A percentile compares a stretch with the other conserved stretches of the same genome.
Evolutionary conservation across 139 green algal genomes (phyloP).

Genomic region (Volvox reticuliferus): DNA sequence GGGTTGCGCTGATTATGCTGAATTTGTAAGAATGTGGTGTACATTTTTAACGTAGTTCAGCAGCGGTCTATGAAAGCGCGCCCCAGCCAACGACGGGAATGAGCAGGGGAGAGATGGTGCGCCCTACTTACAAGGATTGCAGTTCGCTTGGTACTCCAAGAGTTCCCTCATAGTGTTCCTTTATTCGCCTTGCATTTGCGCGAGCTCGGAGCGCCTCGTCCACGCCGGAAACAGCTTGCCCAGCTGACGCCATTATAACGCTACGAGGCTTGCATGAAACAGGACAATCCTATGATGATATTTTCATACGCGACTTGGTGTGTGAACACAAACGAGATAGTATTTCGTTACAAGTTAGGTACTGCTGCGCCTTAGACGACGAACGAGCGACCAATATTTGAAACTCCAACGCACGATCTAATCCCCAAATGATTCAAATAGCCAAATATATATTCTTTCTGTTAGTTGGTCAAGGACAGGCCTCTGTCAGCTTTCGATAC

Average conservation of each 20-base stretch:
- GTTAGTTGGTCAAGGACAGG: no score
- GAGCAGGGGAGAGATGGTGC: no score
- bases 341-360: no score
- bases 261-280: neutral
- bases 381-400: neutral
- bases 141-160: conserved; percentile 21
- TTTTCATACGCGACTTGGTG: no score
- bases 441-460: neutral
- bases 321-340: no score
- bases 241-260: neutral
- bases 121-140: conserved; percentile 4
- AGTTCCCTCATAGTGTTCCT: conserved; percentile 29
- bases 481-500: no score
- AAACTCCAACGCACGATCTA: neutral
- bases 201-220: neutral
- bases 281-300: no score
- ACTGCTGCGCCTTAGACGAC: neutral
- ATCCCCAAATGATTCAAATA: neutral
- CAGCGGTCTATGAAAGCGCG: no score
- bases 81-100: no score
- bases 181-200: conserved; percentile 1
- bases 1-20: no score
- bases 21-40: no score
- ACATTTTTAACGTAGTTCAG: no score
- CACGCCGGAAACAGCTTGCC: neutral